Percentiles rank a stretch among this genome's conserved stretches.
These are phyloP conservation scores for Saccharomycopsis lassenensis DNA, from an alignment of 805 yeast genomes.

Conservation along the genomic window DNA sequence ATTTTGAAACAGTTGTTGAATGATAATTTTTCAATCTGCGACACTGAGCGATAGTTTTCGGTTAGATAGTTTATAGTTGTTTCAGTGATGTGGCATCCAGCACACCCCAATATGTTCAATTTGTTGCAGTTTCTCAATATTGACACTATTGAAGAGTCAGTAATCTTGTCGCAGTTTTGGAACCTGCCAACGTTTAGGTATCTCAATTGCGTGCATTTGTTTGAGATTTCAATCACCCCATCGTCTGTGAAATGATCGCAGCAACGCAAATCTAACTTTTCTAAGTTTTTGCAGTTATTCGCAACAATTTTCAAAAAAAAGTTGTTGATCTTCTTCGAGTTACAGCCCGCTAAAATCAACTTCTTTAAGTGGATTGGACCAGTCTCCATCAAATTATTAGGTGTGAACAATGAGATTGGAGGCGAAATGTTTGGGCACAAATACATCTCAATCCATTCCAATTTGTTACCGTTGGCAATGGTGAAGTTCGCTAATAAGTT, in stretches of 20 bases:
- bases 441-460: constrained; percentile 68
- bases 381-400: constrained; percentile 21
- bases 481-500: constrained; percentile 35
- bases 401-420: constrained; percentile 23
- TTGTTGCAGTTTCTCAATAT: constrained; percentile 43
- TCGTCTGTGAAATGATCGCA: constrained; percentile 70
- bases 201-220: constrained; percentile 43
- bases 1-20: constrained; percentile 59
- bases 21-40: constrained; percentile 50
- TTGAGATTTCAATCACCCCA: constrained; percentile 60
- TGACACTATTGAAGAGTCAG: constrained; percentile 55
- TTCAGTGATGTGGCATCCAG: constrained; percentile 80
- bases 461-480: constrained; percentile 28
- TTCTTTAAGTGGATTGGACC: constrained; percentile 24
- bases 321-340: constrained; percentile 48
- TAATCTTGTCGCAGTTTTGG: constrained; percentile 49
- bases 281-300: constrained; percentile 44
- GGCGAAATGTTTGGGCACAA: constrained; percentile 64
- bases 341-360: constrained; percentile 60
- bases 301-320: constrained; percentile 41
- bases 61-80: constrained; percentile 74
- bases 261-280: constrained; percentile 67
- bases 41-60: constrained; percentile 35
- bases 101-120: constrained; percentile 68
- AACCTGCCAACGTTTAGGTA: constrained; percentile 77